These are phyloP conservation scores for Wickerhamomyces silvicola DNA, from an alignment of 805 yeast species.

Conservation along the genomic window DNA sequence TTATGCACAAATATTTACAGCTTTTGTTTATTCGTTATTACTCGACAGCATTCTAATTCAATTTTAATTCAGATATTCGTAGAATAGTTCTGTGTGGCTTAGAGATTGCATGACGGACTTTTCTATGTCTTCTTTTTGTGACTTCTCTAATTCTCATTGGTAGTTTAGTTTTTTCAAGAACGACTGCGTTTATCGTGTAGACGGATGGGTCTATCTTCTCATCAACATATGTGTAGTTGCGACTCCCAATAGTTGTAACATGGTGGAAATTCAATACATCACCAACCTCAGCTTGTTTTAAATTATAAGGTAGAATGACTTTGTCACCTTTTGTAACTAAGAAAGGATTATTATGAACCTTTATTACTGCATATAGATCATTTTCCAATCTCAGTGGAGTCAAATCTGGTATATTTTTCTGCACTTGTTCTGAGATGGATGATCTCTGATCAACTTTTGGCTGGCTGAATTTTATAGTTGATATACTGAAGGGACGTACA, in stretches of 20 bases:
- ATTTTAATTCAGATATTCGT: slow-evolving; percentile 63
- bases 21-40: too few species aligned
- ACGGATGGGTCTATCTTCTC: slow-evolving; percentile 46
- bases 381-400: slow-evolving; percentile 61
- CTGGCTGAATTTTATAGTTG: slow-evolving; percentile 5
- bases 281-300: slow-evolving; percentile 77
- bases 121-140: slow-evolving; percentile 77
- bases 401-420: slow-evolving; percentile 29
- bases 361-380: slow-evolving; percentile 74
- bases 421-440: background rate
- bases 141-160: slow-evolving; percentile 67
- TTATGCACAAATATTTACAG: too few species aligned
- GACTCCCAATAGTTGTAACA: slow-evolving; percentile 78
- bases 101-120: slow-evolving; percentile 55
- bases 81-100: slow-evolving; percentile 74
- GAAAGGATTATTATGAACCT: slow-evolving; percentile 77
- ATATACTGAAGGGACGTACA: slow-evolving; percentile 8
- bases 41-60: slow-evolving; percentile 27
- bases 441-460: background rate
- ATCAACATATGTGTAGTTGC: slow-evolving; percentile 66
- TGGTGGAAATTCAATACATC: slow-evolving; percentile 70
- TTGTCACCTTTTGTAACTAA: slow-evolving; percentile 89
- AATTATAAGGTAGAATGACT: slow-evolving; percentile 68
- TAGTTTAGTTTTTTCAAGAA: slow-evolving; percentile 79
- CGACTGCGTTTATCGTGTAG: slow-evolving; percentile 65